phyloP scores from a whole-genome alignment of 768 basidiomycete genomes.

The Xanthoconium purpureum region DNA sequence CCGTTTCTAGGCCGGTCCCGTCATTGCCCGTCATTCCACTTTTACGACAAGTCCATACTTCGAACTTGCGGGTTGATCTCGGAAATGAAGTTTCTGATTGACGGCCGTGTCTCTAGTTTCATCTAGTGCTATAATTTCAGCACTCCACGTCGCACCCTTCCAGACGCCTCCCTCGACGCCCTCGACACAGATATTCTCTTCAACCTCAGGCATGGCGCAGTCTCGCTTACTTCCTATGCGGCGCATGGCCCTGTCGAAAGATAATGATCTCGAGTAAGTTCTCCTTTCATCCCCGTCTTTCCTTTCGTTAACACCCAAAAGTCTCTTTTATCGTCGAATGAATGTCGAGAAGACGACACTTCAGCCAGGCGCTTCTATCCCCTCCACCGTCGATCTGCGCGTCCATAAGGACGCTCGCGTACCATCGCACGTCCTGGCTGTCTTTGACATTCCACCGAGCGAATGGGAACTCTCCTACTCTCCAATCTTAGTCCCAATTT shows the following conservation, averaged over 20 bases:
- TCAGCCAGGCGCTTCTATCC: slow-evolving; percentile 30
- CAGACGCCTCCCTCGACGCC: slow-evolving; percentile 11
- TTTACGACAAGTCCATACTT: slow-evolving; percentile 1
- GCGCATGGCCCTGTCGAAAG: slow-evolving; percentile 14
- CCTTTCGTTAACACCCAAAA: slow-evolving; percentile 15
- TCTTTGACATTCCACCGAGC: slow-evolving; percentile 33
- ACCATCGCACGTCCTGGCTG: slow-evolving; percentile 59
- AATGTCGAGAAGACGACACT: slow-evolving; percentile 32
- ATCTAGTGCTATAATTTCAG: slow-evolving; percentile 10
- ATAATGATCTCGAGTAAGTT: slow-evolving; percentile 31
- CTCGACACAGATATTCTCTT: slow-evolving; percentile 17
- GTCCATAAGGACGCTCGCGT: slow-evolving; percentile 43
- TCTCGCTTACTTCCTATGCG: slow-evolving; percentile 28
- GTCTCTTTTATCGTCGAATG: slow-evolving; percentile 32
- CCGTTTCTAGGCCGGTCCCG: slow-evolving; percentile 2
- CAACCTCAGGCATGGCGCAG: slow-evolving; percentile 12
- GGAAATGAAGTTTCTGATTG: slow-evolving; percentile 17
- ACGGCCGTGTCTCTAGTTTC: slow-evolving; percentile 16
- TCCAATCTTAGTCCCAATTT: slow-evolving; percentile 54
- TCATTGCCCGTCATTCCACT: slow-evolving; percentile 7
- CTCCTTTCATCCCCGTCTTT: neutral
- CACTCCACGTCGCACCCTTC: slow-evolving; percentile 6
- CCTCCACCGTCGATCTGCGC: slow-evolving; percentile 46
- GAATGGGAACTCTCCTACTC: slow-evolving; percentile 30
- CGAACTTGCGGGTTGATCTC: slow-evolving; percentile 12